phyloP scores from a whole-genome alignment of 192 early-diverging fungal genomes.

The Backusella westeae region DNA sequence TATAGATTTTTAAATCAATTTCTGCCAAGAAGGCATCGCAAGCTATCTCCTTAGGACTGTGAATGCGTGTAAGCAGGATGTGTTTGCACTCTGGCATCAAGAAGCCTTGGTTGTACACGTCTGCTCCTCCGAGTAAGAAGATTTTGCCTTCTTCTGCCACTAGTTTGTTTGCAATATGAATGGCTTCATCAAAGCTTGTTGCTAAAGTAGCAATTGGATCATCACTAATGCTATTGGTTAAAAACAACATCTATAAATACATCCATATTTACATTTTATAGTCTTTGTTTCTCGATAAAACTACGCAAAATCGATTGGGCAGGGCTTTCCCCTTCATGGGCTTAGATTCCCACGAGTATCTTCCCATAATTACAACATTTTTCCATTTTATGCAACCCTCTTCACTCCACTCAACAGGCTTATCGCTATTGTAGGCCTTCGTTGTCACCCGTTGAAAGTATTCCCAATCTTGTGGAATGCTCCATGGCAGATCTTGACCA shows the following conservation, averaged over 20 bases:
- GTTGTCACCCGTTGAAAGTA: slow-evolving; percentile 76
- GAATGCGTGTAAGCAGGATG: slow-evolving; percentile 70
- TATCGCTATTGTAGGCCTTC: neutral
- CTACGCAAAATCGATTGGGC: slow-evolving; percentile 74
- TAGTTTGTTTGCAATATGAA: slow-evolving; percentile 35
- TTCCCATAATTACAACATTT: slow-evolving; percentile 93
- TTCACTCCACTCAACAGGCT: no score
- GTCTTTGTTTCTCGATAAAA: slow-evolving; percentile 65
- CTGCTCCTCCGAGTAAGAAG: slow-evolving; percentile 76
- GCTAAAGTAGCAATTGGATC: neutral
- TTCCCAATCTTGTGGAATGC: slow-evolving; percentile 72
- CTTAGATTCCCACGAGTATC: slow-evolving; percentile 87
- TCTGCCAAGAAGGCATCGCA: slow-evolving; percentile 80
- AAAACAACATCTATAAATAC: neutral
- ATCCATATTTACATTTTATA: slow-evolving; percentile 25
- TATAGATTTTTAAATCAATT: slow-evolving; percentile 37
- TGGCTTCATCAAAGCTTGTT: slow-evolving; percentile 4
- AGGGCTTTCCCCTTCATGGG: slow-evolving; percentile 76
- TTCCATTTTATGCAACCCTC: neutral
- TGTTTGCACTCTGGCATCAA: slow-evolving; percentile 48
- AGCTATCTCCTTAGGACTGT: slow-evolving; percentile 42
- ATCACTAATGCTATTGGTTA: neutral
- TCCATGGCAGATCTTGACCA: slow-evolving; percentile 77
- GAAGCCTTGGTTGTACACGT: slow-evolving; percentile 71
- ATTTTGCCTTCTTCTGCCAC: slow-evolving; percentile 41